Percentiles rank a stretch among this genome's conserved stretches.
These are phyloP conservation scores for Nepenthes alata DNA, from an alignment of 179 eudicot genomes.

Conservation along the genomic window DNA sequence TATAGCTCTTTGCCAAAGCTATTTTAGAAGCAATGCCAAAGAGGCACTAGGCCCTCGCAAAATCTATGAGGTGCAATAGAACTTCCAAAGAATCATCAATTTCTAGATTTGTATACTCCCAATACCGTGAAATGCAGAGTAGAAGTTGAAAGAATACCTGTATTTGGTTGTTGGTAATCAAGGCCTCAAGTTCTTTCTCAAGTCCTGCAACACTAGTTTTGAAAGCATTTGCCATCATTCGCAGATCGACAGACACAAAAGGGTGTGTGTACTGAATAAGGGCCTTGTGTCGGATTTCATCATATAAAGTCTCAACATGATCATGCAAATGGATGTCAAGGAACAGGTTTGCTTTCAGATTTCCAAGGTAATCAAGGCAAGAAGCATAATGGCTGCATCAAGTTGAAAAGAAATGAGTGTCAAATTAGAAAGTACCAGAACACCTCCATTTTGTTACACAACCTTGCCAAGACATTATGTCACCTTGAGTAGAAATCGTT, in stretches of 20 bases:
- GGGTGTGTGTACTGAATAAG: conserved; percentile 90
- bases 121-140: not conserved
- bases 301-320: conserved; percentile 69
- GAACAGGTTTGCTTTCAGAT: conserved; percentile 65
- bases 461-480: not conserved
- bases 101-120: too few relatives aligned
- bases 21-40: too few relatives aligned
- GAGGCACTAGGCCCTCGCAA: too few relatives aligned
- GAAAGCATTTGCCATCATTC: conserved; percentile 94
- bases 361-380: conserved; percentile 77
- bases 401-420: not conserved
- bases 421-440: not conserved
- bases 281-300: conserved; percentile 83
- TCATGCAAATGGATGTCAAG: conserved; percentile 88
- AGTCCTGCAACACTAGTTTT: conserved; percentile 58
- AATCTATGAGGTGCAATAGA: too few relatives aligned
- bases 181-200: conserved; percentile 82
- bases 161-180: conserved; percentile 76
- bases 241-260: conserved; percentile 73
- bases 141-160: conserved; percentile 42
- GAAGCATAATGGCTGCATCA: conserved; percentile 78
- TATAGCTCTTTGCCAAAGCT: too few relatives aligned
- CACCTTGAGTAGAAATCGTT: conserved; percentile 91
- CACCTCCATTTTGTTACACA: not conserved
- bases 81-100: too few relatives aligned